phyloP scores from a whole-genome alignment of 345 rosid species.

The Pelargonium nanum region DNA sequence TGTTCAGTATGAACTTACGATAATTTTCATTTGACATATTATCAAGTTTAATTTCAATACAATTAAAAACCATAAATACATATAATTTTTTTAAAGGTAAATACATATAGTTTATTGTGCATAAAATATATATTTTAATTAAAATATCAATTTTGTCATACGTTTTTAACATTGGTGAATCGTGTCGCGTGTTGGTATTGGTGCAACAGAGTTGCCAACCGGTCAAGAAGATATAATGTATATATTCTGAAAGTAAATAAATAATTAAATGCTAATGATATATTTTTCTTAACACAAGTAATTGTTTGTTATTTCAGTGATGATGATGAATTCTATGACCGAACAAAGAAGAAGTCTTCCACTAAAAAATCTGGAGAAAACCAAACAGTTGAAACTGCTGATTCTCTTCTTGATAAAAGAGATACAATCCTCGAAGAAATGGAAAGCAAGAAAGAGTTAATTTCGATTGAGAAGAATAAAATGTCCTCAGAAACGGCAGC shows the following conservation, averaged over 20 bases:
- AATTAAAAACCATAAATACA: no score
- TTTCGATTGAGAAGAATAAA: conserved; percentile 55
- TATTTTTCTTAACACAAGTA: conserved; percentile 6
- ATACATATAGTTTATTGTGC: no score
- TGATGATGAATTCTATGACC: conserved; percentile 96
- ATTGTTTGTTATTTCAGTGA: conserved; percentile 36
- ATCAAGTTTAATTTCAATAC: no score
- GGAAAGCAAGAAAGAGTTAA: conserved; percentile 40
- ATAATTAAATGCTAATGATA: background rate
- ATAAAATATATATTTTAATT: no score
- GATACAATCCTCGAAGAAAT: conserved; percentile 56
- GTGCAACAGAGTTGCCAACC: no score
- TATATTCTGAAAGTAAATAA: background rate
- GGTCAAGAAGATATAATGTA: background rate
- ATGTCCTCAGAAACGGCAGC: conserved; percentile 33
- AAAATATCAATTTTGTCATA: no score
- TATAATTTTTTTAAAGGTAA: no score
- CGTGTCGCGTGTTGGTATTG: no score
- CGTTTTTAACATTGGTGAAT: no score
- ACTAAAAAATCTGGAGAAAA: conserved; percentile 41
- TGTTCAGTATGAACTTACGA: no score
- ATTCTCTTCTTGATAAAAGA: conserved; percentile 81
- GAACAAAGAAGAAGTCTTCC: conserved; percentile 63
- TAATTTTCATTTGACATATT: no score
- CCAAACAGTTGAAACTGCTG: conserved; percentile 75